Evolutionary conservation across 306 rosid genomes (phyloP).

Genomic region (Psophocarpus tetragonolobus): DNA sequence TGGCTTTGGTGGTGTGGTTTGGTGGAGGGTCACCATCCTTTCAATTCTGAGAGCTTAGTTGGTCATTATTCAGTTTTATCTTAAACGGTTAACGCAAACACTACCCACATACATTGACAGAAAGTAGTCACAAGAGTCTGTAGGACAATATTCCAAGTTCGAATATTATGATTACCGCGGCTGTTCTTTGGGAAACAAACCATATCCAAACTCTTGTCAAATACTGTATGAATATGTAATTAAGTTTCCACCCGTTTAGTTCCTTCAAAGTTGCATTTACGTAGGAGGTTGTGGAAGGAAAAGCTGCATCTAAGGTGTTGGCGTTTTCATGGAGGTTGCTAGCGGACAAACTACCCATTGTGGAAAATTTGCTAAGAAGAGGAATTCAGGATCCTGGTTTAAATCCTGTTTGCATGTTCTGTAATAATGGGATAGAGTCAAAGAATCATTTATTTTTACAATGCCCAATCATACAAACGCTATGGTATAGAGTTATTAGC

Average conservation of each 20-base stretch:
- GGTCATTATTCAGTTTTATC: conserved; percentile 34
- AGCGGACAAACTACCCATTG: no score
- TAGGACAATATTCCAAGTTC: conserved; percentile 31
- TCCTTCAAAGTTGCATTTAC: not conserved
- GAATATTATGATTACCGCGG: conserved; percentile 26
- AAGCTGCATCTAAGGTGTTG: no score
- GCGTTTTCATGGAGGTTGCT: no score
- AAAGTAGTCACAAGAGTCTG: conserved; percentile 23
- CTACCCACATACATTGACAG: conserved; percentile 7
- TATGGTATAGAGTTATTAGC: no score
- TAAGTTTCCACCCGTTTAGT: not conserved
- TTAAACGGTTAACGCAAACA: not conserved
- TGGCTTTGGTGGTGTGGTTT: conserved; percentile 35
- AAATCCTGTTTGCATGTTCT: no score
- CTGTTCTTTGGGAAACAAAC: conserved; percentile 37
- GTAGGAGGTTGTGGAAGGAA: no score
- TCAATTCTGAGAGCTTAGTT: conserved; percentile 22
- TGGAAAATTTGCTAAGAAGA: no score
- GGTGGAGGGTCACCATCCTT: conserved; percentile 52
- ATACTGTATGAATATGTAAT: not conserved
- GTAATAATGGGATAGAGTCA: no score
- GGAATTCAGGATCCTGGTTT: no score
- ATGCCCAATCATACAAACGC: no score
- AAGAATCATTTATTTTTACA: no score
- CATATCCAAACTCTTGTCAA: conserved; percentile 18